A percentile compares a stretch with the other conserved stretches of the same genome.
These are phyloP conservation scores for Aureobasidium leucospermi DNA, from an alignment of 2,329 filamentous ascomycete species.

Conservation along the genomic window DNA sequence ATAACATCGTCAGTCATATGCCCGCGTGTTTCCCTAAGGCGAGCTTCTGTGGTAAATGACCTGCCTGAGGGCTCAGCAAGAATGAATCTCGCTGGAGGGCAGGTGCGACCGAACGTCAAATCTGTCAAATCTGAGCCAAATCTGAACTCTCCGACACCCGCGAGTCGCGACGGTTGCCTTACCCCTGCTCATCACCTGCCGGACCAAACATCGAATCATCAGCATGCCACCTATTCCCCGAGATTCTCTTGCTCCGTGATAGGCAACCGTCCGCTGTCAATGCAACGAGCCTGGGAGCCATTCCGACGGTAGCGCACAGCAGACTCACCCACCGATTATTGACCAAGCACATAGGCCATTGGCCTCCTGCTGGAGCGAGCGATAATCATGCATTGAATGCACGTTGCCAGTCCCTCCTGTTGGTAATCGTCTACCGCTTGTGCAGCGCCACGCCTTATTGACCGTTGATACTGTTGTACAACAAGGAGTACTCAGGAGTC, in stretches of 20 bases:
- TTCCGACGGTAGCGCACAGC: neutral
- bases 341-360: constrained; percentile 2
- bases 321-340: neutral
- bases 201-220: neutral
- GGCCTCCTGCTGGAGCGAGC: neutral
- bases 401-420: constrained; percentile 6
- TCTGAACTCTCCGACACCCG: constrained; percentile 7
- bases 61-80: neutral
- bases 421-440: constrained; percentile 9
- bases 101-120: neutral
- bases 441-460: constrained; percentile 9
- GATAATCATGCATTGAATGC: constrained; percentile 4
- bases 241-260: neutral
- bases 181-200: constrained; percentile 5
- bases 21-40: constrained; percentile 2
- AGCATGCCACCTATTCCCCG: neutral
- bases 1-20: neutral
- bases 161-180: constrained; percentile 6
- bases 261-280: constrained; percentile 10
- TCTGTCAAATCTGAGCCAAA: constrained; percentile 5
- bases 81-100: neutral
- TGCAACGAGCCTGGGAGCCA: constrained; percentile 4
- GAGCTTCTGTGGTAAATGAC: neutral
- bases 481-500: constrained; percentile 1
- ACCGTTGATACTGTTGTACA: constrained; percentile 8